phyloP scores from a whole-genome alignment of 2,329 filamentous ascomycete genomes.

The Epicoccum sorghinum region DNA sequence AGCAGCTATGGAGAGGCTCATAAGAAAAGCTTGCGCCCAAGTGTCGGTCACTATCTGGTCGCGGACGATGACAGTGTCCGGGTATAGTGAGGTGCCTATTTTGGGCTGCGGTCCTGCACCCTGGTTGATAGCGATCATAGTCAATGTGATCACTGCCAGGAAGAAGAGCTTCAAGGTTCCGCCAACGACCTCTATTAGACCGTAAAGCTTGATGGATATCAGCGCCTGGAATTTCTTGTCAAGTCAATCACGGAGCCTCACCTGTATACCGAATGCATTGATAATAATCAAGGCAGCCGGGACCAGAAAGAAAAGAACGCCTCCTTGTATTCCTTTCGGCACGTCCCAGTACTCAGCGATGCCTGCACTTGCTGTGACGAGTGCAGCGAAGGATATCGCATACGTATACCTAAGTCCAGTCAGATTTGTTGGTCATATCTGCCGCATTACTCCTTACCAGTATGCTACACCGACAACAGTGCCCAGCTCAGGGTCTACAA shows the following conservation, averaged over 20 bases:
- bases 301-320: not conserved
- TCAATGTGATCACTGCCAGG: slow-evolving; percentile 10
- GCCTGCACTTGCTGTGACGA: not conserved
- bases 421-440: not conserved
- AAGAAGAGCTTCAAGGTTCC: slow-evolving; percentile 6
- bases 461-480: not conserved
- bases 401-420: not conserved
- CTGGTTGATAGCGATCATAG: slow-evolving; percentile 19
- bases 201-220: not conserved
- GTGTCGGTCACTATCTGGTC: slow-evolving; percentile 8
- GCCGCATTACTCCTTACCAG: not conserved
- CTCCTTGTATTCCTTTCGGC: not conserved
- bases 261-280: not conserved
- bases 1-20: slow-evolving; percentile 30
- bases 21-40: slow-evolving; percentile 15
- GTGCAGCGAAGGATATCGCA: not conserved
- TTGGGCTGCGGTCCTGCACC: slow-evolving; percentile 4
- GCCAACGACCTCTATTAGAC: not conserved
- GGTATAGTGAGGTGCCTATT: slow-evolving; percentile 6
- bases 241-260: not conserved
- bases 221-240: not conserved
- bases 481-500: not conserved
- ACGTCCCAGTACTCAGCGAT: not conserved
- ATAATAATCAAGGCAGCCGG: not conserved
- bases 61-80: not conserved